Evolutionary conservation across 257 asterid species (phyloP).

Genomic region (Fraxinus quadrangulata): DNA sequence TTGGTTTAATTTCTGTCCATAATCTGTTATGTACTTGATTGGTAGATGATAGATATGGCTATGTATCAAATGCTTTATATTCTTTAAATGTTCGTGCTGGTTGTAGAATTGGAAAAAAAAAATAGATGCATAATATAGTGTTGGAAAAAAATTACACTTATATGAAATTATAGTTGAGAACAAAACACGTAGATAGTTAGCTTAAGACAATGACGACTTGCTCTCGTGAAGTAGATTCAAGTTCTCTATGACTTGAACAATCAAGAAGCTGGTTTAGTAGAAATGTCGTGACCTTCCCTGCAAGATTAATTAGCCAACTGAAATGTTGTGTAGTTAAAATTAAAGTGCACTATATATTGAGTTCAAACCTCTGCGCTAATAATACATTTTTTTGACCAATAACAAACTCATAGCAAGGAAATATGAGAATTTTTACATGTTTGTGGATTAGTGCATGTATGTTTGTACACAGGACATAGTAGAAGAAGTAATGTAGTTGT

Average conservation of each 20-base stretch:
- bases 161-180: not conserved
- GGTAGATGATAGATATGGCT: not conserved
- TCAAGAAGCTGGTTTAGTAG: too few relatives aligned
- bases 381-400: too few relatives aligned
- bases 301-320: too few relatives aligned
- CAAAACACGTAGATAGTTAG: not conserved
- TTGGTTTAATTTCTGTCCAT: not conserved
- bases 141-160: not conserved
- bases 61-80: not conserved
- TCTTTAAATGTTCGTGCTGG: not conserved
- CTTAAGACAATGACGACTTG: not conserved
- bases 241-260: not conserved
- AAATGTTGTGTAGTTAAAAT: too few relatives aligned
- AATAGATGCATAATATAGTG: not conserved
- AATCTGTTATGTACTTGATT: conserved; percentile 23
- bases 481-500: too few relatives aligned
- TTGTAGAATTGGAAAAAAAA: not conserved
- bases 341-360: too few relatives aligned
- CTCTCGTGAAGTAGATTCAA: not conserved
- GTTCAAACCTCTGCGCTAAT: too few relatives aligned
- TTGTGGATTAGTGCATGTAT: too few relatives aligned
- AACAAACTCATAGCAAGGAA: too few relatives aligned
- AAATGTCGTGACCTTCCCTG: too few relatives aligned
- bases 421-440: too few relatives aligned
- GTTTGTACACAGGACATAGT: too few relatives aligned